Conservation (phyloP, 192 early-diverging fungal genomes). For the Linnemannia exigua region DNA sequence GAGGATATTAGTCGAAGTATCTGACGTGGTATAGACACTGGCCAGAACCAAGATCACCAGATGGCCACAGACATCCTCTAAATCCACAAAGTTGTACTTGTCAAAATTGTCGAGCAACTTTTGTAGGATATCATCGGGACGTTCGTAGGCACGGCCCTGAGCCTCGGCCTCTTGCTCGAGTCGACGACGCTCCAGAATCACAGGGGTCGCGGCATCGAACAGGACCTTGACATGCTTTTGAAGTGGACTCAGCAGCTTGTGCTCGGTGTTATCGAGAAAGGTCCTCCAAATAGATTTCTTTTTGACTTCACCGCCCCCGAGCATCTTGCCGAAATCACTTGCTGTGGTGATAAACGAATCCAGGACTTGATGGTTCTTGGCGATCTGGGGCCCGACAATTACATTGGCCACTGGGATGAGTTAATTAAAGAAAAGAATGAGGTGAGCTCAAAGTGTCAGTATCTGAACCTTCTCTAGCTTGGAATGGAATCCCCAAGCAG, state of each 20-base stretch:
- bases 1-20: slow-evolving; percentile 40
- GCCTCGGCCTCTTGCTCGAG: slow-evolving; percentile 21
- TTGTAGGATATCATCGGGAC: slow-evolving; percentile 57
- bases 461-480: not conserved
- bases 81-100: slow-evolving; percentile 46
- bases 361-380: slow-evolving; percentile 24
- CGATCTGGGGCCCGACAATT: slow-evolving; percentile 41
- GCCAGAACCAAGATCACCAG: slow-evolving; percentile 52
- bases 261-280: not conserved
- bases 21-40: slow-evolving; percentile 49
- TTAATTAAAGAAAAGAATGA: not conserved
- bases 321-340: slow-evolving; percentile 28
- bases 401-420: slow-evolving; percentile 35
- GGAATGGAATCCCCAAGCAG: not conserved
- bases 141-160: slow-evolving; percentile 17
- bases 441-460: slow-evolving; percentile 20
- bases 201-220: slow-evolving; percentile 16
- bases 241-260: slow-evolving; percentile 28
- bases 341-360: slow-evolving; percentile 39
- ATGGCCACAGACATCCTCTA: slow-evolving; percentile 50
- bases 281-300: slow-evolving; percentile 13
- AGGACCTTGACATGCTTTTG: slow-evolving; percentile 28
- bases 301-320: not conserved
- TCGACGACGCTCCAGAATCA: slow-evolving; percentile 42
- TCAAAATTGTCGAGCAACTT: slow-evolving; percentile 44